Conservation (phyloP, 352 stramenopile genomes). For the Pythium sp. region DNA sequence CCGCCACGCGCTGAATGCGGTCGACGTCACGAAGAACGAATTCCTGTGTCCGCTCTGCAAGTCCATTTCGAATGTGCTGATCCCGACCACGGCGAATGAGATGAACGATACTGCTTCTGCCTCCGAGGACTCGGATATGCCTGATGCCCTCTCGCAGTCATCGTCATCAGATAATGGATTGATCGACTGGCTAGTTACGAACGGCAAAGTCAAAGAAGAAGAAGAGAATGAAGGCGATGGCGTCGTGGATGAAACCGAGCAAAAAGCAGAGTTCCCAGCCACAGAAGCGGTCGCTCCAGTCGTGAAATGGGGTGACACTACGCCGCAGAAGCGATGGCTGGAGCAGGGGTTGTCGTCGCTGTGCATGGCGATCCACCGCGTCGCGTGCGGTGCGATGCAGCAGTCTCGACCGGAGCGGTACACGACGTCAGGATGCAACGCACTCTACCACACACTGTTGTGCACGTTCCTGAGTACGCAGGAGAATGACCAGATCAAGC, state of each 20-base stretch:
- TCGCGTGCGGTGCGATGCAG: conserved; percentile 78
- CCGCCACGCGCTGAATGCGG: conserved; percentile 89
- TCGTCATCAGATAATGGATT: conserved; percentile 28
- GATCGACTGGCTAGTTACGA: conserved; percentile 42
- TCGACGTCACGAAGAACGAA: conserved; percentile 96
- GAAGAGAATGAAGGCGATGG: not conserved
- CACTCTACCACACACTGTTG: conserved; percentile 76
- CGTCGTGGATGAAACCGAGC: conserved; percentile 20
- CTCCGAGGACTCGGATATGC: not conserved
- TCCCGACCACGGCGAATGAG: conserved; percentile 79
- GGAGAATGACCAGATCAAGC: conserved; percentile 58
- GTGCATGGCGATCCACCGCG: conserved; percentile 84
- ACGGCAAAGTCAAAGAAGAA: conserved; percentile 19
- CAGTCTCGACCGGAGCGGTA: conserved; percentile 82
- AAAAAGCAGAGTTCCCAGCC: conserved; percentile 21
- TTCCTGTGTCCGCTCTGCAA: conserved; percentile 97
- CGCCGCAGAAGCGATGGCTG: conserved; percentile 50
- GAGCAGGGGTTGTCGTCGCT: conserved; percentile 68
- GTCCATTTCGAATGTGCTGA: conserved; percentile 96
- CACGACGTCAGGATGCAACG: conserved; percentile 68
- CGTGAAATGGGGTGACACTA: conserved; percentile 16
- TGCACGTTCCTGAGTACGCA: conserved; percentile 68
- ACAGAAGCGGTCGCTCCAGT: not conserved
- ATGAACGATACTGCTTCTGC: conserved; percentile 20
- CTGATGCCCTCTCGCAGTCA: not conserved